Base-by-base conservation (phyloP, 164 flowering plant species). In the Annona squamosa region DNA sequence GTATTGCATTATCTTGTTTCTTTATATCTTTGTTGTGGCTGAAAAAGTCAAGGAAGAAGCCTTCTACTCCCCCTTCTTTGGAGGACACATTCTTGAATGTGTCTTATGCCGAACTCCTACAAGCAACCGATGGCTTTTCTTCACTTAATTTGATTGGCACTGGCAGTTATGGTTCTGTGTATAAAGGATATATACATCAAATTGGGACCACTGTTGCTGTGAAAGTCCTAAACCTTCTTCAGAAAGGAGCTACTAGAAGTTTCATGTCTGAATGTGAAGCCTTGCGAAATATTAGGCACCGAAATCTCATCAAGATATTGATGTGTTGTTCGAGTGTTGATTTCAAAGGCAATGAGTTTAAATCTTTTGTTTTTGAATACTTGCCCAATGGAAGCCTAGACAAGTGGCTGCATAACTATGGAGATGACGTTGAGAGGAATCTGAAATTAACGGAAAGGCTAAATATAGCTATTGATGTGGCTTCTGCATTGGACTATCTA, bases 181-280 rank as follows among this genome's bases (percentile, higher is more conserved):
- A 62, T 19, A 62, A n/a, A 62, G 73, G 72, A 2, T 7, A 44
- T 13, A n/a, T 68, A 18, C 44, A 62, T 43, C 4, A 18, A 1
- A 52, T 52, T 52, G 59, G 59, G 13, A 63, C 7, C 19, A 17
- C 13, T 5, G 67, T 48, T 26, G 73, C 73, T 4, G 73, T 75
- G 46, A 75, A 75, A 18, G 73, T 75, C 2, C 64, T 75, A 5
- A 56, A 71, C 19, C 72, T 75, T 61, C 63, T 65, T 2, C 19
- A 10, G 13, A 47, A n/a, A 46, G 78, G 74, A 18, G 69, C 74
- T 41, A 4, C 43, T 1, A 72, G 61, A 65, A 76, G 74, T 72
- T 76, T 76, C 19, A 3, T 66, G 41, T 74, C 66, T 3, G 78
- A 76, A 61, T 76, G 78, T 57, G 26, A 17, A n/a, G 70, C 56